phyloP scores from a whole-genome alignment of 1,284 basidiomycete species.

The Inonotus obliquus region DNA sequence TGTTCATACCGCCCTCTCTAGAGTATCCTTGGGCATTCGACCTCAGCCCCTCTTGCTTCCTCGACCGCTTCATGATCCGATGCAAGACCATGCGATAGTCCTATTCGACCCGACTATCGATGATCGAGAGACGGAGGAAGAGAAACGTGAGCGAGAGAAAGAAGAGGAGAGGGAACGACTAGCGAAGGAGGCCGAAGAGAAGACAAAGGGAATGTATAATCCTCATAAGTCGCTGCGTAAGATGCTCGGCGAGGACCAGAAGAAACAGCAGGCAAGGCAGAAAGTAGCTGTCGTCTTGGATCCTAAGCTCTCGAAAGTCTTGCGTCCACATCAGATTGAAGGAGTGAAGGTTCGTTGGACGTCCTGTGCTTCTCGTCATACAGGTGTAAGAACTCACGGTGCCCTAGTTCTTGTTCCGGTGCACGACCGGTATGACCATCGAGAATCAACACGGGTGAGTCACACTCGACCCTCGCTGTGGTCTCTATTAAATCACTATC shows the following conservation, averaged over 20 bases:
- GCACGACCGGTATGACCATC: slow-evolving; percentile 89
- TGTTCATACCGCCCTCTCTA: slow-evolving; percentile 61
- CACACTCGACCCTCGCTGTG: background rate
- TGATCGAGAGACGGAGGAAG: slow-evolving; percentile 83
- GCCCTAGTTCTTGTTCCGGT: slow-evolving; percentile 86
- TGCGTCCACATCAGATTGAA: slow-evolving; percentile 97
- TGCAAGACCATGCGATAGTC: slow-evolving; percentile 97
- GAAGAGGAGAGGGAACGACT: slow-evolving; percentile 64
- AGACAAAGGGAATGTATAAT: slow-evolving; percentile 68
- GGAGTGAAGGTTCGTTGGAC: slow-evolving; percentile 79
- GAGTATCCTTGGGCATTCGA: slow-evolving; percentile 82
- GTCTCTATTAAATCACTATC: background rate
- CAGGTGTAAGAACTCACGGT: slow-evolving; percentile 18
- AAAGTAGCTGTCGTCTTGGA: slow-evolving; percentile 98
- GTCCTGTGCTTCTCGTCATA: slow-evolving; percentile 8
- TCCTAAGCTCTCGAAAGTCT: slow-evolving; percentile 79
- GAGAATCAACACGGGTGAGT: slow-evolving; percentile 81
- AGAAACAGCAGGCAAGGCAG: slow-evolving; percentile 58
- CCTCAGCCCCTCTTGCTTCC: slow-evolving; percentile 83
- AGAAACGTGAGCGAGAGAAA: slow-evolving; percentile 63
- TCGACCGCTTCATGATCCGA: slow-evolving; percentile 91
- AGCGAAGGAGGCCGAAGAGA: slow-evolving; percentile 61
- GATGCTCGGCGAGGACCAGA: slow-evolving; percentile 74
- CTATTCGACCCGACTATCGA: slow-evolving; percentile 97
- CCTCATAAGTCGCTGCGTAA: slow-evolving; percentile 90